Evolutionary conservation across 208 protist species (phyloP).

Genomic region (Phytomonas sp.): DNA sequence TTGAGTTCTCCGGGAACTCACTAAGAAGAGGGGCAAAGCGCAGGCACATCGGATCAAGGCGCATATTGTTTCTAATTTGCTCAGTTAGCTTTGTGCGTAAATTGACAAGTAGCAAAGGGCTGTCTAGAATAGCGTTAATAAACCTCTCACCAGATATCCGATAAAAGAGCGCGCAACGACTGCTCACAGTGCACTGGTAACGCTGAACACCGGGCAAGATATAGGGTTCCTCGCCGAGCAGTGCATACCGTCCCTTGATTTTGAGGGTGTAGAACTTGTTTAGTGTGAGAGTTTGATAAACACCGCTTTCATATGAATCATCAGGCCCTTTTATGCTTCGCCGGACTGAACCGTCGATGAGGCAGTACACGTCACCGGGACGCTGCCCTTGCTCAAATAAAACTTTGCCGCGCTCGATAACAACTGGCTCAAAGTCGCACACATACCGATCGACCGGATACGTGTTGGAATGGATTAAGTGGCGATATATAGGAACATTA

Average conservation of each 20-base stretch:
- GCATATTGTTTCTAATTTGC: conserved; percentile 46
- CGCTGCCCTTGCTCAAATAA: conserved; percentile 70
- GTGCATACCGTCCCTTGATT: conserved; percentile 51
- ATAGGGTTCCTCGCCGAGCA: conserved; percentile 82
- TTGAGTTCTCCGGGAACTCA: conserved; percentile 33
- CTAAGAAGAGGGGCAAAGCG: conserved; percentile 51
- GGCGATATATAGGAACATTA: conserved; percentile 78
- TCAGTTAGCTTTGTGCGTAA: conserved; percentile 54
- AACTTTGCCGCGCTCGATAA: conserved; percentile 50
- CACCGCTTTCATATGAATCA: conserved; percentile 24
- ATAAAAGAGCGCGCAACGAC: conserved; percentile 62
- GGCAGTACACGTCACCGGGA: conserved; percentile 68
- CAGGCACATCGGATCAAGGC: conserved; percentile 52
- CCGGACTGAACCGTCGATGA: conserved; percentile 66
- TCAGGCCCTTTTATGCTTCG: conserved; percentile 34
- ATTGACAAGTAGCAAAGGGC: conserved; percentile 49
- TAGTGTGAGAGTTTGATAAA: conserved; percentile 38
- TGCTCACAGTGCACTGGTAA: conserved; percentile 68
- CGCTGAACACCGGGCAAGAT: conserved; percentile 58
- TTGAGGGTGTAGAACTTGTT: conserved; percentile 50
- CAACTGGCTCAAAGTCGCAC: conserved; percentile 56
- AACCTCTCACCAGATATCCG: conserved; percentile 58
- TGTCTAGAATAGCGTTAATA: conserved; percentile 74
- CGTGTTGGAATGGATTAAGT: conserved; percentile 18
- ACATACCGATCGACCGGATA: conserved; percentile 31